Evolutionary conservation across 23 red algal genomes (phyloP), one percentile per base, ranked within the genome.

Genomic region (Pyropia yezoensis): DNA sequence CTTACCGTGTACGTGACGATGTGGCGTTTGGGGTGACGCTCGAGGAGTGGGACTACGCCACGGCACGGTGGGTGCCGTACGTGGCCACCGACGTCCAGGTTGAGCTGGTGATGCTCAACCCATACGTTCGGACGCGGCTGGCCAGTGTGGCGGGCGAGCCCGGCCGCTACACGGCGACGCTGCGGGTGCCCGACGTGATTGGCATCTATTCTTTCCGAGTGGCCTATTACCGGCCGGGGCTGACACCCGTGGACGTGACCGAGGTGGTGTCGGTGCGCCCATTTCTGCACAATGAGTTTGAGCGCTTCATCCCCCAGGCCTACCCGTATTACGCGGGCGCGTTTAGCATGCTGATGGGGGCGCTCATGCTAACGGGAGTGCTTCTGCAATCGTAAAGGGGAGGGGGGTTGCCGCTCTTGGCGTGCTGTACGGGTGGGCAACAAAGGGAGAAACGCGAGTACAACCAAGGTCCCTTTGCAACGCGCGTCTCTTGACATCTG

Each of bases 211-310:
- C 82, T 45, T 85, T 98, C 32, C 73, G 63, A 17, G 61, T 98
- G 23, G 74, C 74, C 63, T 87, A 98, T 73, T 82, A 75, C 55
- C 64, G 94, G n/a, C 50, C 65, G 18, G 94, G 94, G 18, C 49
- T 88, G 49, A 71, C 80, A 1, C 66, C 79, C 33, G 18, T 98
- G 17, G 66, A 22, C 29, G 19, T 87, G 28, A 34, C 66, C 13
- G 24, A 87, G 21, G 78, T 73, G 4, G 81, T 98, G 55, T 62
- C 77, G 12, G 82, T 98, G 18, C 76, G 80, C 32, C 94, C 94
- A 4, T 98, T 75, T 59, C 74, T 79, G 65, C 94, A 98, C 62
- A 91, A 98, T 66, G 94, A 98, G 62, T 98, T 91, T 74, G 73
- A 81, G 55, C 52, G 94, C 2, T 90, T 98, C 73, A 89, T 98